phyloP scores from a whole-genome alignment of 179 eudicot species.

The Nepenthes alata region DNA sequence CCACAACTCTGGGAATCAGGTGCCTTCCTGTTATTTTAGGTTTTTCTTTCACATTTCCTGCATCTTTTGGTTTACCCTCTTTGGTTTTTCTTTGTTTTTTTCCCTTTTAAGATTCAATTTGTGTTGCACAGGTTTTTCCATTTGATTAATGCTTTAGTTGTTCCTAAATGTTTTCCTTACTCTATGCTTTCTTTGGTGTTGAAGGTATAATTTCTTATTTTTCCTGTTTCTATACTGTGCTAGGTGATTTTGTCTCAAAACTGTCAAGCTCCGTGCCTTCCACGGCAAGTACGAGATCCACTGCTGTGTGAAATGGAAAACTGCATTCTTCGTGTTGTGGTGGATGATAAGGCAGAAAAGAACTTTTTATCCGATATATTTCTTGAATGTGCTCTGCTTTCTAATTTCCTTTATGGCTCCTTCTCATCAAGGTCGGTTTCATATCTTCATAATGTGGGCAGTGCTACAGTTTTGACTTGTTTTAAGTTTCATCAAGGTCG shows the following conservation, averaged over 20 bases:
- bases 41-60: background rate
- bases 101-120: background rate
- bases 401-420: conserved; percentile 61
- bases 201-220: background rate
- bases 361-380: conserved; percentile 52
- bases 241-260: conserved; percentile 27
- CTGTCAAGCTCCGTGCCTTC: conserved; percentile 51
- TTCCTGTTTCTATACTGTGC: background rate
- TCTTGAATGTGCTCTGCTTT: conserved; percentile 49
- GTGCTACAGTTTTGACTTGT: background rate
- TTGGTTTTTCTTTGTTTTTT: background rate
- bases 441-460: background rate
- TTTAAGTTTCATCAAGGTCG: conserved; percentile 36
- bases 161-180: background rate
- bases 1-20: conserved; percentile 30
- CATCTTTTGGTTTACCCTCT: background rate
- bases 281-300: conserved; percentile 51
- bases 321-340: conserved; percentile 36
- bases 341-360: conserved; percentile 37
- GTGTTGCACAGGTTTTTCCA: background rate
- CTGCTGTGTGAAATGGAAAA: conserved; percentile 70
- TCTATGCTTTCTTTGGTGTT: background rate
- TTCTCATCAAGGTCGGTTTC: conserved; percentile 40
- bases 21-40: conserved; percentile 10
- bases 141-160: background rate